A percentile compares a stretch with the other conserved stretches of the same genome.
These are phyloP conservation scores for Thecaphora frezii DNA, from an alignment of 1,284 basidiomycete species.

Conservation along the genomic window DNA sequence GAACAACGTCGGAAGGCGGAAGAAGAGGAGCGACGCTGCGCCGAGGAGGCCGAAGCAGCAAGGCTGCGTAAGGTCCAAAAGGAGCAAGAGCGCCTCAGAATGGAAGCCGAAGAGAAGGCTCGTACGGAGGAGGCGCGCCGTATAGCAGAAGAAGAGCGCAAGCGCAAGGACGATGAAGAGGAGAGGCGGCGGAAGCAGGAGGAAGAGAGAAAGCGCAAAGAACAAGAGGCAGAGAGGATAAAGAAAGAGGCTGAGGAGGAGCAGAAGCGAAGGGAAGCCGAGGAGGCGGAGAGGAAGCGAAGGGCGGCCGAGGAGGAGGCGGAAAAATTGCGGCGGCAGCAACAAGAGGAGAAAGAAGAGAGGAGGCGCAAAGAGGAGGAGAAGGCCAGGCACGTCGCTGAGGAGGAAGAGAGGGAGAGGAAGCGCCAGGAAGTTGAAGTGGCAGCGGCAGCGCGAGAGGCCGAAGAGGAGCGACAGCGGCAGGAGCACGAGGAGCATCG, in stretches of 20 bases:
- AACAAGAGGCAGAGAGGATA: conserved; percentile 5
- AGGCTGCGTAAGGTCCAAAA: neutral
- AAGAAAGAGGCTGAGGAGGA: no score
- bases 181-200: neutral
- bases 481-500: conserved; percentile 3
- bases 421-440: conserved; percentile 3
- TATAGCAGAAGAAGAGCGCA: conserved; percentile 6
- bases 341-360: conserved; percentile 4
- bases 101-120: neutral
- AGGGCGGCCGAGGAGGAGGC: conserved; percentile 1
- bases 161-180: conserved; percentile 7
- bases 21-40: neutral
- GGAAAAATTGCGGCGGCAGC: conserved; percentile 1
- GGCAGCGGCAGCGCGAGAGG: conserved; percentile 1
- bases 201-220: neutral
- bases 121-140: neutral
- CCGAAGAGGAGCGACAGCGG: conserved; percentile 1
- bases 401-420: conserved; percentile 1
- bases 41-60: neutral
- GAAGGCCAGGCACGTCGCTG: neutral
- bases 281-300: conserved; percentile 3
- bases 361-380: conserved; percentile 2
- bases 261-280: neutral
- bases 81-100: neutral
- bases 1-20: neutral